A percentile compares a stretch with the other conserved stretches of the same genome.
These are phyloP conservation scores for Boletus semigastroideus DNA, from an alignment of 1,284 basidiomycete genomes.

Conservation along the genomic window DNA sequence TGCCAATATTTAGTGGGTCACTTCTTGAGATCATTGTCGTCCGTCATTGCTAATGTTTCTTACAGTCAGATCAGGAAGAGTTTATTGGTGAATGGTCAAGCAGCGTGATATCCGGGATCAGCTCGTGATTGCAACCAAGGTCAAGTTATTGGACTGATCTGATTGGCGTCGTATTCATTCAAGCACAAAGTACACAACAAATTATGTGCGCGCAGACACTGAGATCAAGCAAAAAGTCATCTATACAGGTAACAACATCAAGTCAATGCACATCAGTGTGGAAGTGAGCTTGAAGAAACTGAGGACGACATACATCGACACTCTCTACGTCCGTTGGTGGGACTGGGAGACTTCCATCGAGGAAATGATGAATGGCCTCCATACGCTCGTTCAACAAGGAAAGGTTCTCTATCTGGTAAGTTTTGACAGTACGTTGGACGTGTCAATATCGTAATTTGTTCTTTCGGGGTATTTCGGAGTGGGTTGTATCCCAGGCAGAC, in stretches of 20 bases:
- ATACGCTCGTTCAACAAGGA: slow-evolving; percentile 41
- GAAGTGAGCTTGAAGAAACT: neutral
- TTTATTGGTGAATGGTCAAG: slow-evolving; percentile 50
- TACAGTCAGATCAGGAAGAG: slow-evolving; percentile 42
- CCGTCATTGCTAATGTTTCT: too few relatives aligned
- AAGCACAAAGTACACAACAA: slow-evolving; percentile 31
- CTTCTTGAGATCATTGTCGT: neutral
- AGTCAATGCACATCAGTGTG: slow-evolving; percentile 31
- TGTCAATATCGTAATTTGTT: neutral
- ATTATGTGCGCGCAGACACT: slow-evolving; percentile 24
- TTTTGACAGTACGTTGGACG: neutral
- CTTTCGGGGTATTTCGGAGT: slow-evolving; percentile 36
- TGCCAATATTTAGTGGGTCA: slow-evolving; percentile 35
- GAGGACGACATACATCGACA: neutral
- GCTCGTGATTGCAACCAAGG: slow-evolving; percentile 48
- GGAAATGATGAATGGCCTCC: slow-evolving; percentile 46
- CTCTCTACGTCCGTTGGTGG: neutral
- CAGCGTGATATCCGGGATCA: slow-evolving; percentile 43
- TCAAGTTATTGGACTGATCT: slow-evolving; percentile 5
- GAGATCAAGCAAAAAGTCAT: slow-evolving; percentile 26
- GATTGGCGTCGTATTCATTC: neutral
- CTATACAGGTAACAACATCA: slow-evolving; percentile 38
- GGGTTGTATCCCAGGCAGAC: slow-evolving; percentile 40
- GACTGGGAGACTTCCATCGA: slow-evolving; percentile 39
- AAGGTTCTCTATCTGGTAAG: slow-evolving; percentile 45